Conservation (phyloP, 257 asterid genomes). For the Haberlea rhodopensis region DNA sequence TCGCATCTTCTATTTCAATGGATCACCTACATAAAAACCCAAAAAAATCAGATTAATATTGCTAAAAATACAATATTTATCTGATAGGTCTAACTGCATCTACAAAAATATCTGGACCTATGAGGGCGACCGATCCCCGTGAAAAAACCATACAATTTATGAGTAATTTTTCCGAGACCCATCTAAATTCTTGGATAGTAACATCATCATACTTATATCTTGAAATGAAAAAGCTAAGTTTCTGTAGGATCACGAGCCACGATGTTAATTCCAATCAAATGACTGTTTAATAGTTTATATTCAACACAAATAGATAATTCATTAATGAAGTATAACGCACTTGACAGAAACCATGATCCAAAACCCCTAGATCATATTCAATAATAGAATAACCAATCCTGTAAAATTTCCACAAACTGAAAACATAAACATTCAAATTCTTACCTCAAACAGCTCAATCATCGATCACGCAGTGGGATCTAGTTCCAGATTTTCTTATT, state of each 20-base stretch:
- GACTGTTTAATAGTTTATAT: background rate
- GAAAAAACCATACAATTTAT: background rate
- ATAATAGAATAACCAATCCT: too few species aligned
- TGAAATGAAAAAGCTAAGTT: background rate
- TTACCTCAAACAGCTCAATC: background rate
- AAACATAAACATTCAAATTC: background rate
- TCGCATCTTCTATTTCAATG: conserved; percentile 19
- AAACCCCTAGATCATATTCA: background rate
- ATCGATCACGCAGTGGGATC: background rate
- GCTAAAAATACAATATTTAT: conserved; percentile 8
- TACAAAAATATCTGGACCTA: background rate
- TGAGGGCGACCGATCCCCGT: background rate
- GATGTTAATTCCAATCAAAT: background rate
- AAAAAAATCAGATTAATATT: conserved; percentile 11
- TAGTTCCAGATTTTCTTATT: background rate
- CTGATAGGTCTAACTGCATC: background rate
- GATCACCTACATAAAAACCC: conserved; percentile 17
- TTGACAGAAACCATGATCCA: too few species aligned
- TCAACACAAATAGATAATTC: background rate
- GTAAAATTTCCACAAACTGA: background rate
- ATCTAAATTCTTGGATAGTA: background rate
- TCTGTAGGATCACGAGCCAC: background rate
- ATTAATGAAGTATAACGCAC: background rate
- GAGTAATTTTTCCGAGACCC: background rate
- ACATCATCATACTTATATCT: conserved; percentile 7